Evolutionary conservation across 768 basidiomycete species (phyloP), one percentile per base, ranked within the genome.

Genomic region (Boletus rubroflammeus): DNA sequence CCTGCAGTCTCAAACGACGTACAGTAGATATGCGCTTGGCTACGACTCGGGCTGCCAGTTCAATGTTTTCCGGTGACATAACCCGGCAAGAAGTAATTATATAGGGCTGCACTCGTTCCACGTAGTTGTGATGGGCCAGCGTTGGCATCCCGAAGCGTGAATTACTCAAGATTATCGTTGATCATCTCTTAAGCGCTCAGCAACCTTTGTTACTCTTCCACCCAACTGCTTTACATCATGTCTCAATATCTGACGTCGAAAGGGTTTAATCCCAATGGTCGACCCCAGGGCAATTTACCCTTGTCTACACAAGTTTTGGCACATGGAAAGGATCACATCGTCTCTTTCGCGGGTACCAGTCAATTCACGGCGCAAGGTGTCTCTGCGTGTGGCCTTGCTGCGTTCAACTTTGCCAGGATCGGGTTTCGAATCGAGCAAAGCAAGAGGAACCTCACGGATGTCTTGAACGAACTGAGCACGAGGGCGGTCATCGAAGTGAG

Each of bases 381-480:
- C 29, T 80, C 85, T 39, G 77, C 84, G 3, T 88, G 85, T 56
- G 86, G 86, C 17, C 73, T 88, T 25, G 85, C 86, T 23, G 80
- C 82, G 2, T 67, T 87, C 62, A 86, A 87, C 62, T 85, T 83
- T 56, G 82, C 79, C 11, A 74, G 83, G 49, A 59, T 82, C 7
- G 71, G 77, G 9, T 75, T 84, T 32, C 64, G 61, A n/a, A 58
- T 66, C 26, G 62, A 66, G 9, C 45, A 59, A 8, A 32, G 43
- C 21, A 53, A 8, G 11, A 41, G 26, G 36, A 52, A 35, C 10
- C 48, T 58, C 8, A 0, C 46, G 5, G 62, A 68, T 3, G 29
- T 64, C 8, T 29, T 68, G 65, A 38, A 61, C 47, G 58, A 53
- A 35, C 51, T 69, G 41, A 47, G 63, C 10, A 67, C 56, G n/a